Conservation (phyloP, 495 filamentous ascomycete species). For the Penicillium longicatenatum region DNA sequence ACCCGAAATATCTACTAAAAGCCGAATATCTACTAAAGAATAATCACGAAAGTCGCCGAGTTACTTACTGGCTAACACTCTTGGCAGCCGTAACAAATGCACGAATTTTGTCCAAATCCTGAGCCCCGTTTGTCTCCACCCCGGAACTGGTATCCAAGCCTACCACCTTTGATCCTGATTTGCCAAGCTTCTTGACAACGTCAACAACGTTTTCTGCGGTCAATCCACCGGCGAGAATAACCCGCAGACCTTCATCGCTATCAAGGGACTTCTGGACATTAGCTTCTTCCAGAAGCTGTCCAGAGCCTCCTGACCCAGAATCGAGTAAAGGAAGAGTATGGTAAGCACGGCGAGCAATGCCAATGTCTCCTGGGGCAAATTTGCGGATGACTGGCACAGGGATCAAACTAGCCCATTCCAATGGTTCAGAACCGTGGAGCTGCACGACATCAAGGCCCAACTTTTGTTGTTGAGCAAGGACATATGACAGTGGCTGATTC, state of each 20-base stretch:
- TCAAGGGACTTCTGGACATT: constrained; percentile 63
- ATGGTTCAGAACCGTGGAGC: constrained; percentile 85
- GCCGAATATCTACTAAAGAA: background rate
- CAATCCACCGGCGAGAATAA: constrained; percentile 84
- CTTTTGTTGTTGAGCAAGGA: constrained; percentile 71
- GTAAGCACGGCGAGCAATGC: constrained; percentile 72
- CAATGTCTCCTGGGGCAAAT: constrained; percentile 72
- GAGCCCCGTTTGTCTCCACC: constrained; percentile 80
- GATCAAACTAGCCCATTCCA: constrained; percentile 86
- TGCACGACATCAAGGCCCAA: constrained; percentile 89
- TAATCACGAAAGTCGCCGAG: background rate
- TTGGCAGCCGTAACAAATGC: constrained; percentile 79
- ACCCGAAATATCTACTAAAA: too few species aligned
- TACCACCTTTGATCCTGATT: constrained; percentile 60
- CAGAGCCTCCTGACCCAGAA: constrained; percentile 80
- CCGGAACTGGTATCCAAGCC: constrained; percentile 94
- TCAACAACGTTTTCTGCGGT: constrained; percentile 71
- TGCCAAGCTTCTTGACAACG: constrained; percentile 58
- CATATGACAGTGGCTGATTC: constrained; percentile 80
- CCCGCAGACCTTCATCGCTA: constrained; percentile 62
- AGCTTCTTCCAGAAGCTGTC: constrained; percentile 68
- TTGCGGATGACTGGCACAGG: constrained; percentile 87
- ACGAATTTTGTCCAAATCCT: constrained; percentile 80
- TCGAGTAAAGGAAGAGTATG: constrained; percentile 84
- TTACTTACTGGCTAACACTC: constrained; percentile 32